Conservation (phyloP, 2,329 filamentous ascomycete species). For the Cercospora zeae-maydis region DNA sequence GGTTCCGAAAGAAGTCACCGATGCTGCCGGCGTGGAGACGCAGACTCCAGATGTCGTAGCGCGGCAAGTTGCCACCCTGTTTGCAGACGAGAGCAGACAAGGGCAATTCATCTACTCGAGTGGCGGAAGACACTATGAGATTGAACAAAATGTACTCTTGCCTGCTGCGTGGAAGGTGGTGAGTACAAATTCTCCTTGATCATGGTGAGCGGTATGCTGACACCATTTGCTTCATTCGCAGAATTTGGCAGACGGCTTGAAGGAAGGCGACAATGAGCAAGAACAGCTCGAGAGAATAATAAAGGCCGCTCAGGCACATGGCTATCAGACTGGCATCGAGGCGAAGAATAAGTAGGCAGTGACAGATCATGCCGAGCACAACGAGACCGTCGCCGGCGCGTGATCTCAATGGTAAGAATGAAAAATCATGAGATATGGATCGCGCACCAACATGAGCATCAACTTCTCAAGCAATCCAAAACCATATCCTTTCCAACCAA, state of each 20-base stretch:
- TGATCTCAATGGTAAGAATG: not conserved
- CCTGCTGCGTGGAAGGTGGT: conserved; percentile 21
- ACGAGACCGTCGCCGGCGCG: not conserved
- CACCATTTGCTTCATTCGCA: not conserved
- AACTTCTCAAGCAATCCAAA: conserved; percentile 13
- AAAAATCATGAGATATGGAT: not conserved
- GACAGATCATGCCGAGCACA: not conserved
- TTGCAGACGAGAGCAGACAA: conserved; percentile 48
- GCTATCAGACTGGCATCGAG: conserved; percentile 1
- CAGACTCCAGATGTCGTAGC: conserved; percentile 51
- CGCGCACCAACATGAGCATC: not conserved
- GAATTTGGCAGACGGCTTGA: conserved; percentile 5
- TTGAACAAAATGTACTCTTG: conserved; percentile 45
- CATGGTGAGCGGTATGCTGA: not conserved
- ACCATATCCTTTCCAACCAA: conserved; percentile 15
- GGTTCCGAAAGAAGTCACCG: conserved; percentile 42
- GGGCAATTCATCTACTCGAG: conserved; percentile 54
- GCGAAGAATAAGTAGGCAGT: not conserved
- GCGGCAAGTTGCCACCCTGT: conserved; percentile 47
- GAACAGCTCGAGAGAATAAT: conserved; percentile 1
- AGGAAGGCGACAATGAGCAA: conserved; percentile 6
- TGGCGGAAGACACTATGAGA: conserved; percentile 50
- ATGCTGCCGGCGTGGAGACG: conserved; percentile 40
- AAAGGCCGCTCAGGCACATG: not conserved
- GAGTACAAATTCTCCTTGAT: not conserved